Conservation (phyloP, 129 eudicot genomes). For the Scalesia atractyloides region DNA sequence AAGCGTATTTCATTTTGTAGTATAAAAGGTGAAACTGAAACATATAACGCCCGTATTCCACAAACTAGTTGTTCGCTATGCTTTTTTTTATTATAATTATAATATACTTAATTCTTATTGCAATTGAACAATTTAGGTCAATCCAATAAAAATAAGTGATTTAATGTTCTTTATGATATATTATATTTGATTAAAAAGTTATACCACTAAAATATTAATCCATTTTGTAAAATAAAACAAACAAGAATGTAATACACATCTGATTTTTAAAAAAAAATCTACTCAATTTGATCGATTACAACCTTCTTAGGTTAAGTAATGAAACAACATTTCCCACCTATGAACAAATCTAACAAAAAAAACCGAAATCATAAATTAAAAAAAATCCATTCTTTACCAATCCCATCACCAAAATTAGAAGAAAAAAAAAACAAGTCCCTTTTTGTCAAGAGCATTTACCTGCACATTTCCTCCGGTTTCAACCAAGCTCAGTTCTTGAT, state of each 20-base stretch:
- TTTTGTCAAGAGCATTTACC: constrained; percentile 29
- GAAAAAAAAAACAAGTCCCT: constrained; percentile 17
- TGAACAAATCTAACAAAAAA: constrained; percentile 36
- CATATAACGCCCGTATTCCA: too few relatives aligned
- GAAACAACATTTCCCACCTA: constrained; percentile 45
- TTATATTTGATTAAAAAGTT: background rate
- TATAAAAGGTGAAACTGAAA: too few relatives aligned
- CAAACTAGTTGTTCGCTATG: too few relatives aligned
- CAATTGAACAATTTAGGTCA: too few relatives aligned
- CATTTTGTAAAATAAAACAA: constrained; percentile 1
- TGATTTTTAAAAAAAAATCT: background rate
- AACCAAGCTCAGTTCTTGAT: constrained; percentile 21
- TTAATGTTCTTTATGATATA: too few relatives aligned
- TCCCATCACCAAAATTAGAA: constrained; percentile 23
- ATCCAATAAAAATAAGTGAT: too few relatives aligned
- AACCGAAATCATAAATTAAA: constrained; percentile 20
- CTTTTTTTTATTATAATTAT: too few relatives aligned
- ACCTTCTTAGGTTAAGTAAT: constrained; percentile 36
- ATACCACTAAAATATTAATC: background rate
- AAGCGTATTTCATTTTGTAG: too few relatives aligned
- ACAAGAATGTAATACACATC: background rate
- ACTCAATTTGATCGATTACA: constrained; percentile 21
- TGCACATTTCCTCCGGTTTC: constrained; percentile 15
- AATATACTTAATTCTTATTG: too few relatives aligned
- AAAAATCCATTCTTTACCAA: constrained; percentile 37